phyloP scores from a whole-genome alignment of 2,329 filamentous ascomycete genomes.

The Pseudogymnoascus sp. region DNA sequence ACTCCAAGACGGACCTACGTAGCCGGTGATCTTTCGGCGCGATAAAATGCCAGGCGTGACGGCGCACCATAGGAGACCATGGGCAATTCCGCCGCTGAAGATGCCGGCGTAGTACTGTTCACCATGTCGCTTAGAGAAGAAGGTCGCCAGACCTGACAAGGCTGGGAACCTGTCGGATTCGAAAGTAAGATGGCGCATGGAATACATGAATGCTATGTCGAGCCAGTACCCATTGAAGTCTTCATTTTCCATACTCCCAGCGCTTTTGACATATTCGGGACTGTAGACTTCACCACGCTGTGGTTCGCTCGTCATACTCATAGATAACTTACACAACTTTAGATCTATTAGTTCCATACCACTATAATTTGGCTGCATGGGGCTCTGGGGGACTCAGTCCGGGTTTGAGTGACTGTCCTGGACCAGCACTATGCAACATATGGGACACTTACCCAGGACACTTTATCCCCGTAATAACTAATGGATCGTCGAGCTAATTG shows the following conservation, averaged over 20 bases:
- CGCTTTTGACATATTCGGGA: background rate
- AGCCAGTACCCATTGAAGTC: conserved; percentile 7
- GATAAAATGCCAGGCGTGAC: background rate
- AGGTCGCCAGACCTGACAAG: conserved; percentile 8
- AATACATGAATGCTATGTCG: conserved; percentile 11
- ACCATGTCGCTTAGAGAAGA: background rate
- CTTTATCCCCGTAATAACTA: background rate
- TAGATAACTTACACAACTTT: background rate
- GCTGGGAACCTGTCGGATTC: background rate
- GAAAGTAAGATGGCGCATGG: conserved; percentile 5
- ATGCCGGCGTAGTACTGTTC: background rate
- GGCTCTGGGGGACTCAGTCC: background rate
- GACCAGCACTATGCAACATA: background rate
- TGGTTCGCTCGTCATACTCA: background rate
- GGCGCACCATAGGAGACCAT: background rate
- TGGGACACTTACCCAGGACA: background rate
- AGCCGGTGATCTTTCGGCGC: background rate
- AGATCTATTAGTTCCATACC: background rate
- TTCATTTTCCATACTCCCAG: background rate
- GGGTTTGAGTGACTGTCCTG: background rate
- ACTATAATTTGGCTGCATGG: background rate
- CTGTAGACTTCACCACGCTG: background rate
- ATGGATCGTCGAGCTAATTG: background rate
- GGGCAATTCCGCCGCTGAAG: background rate
- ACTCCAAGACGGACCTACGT: conserved; percentile 12